A percentile compares a stretch with the other conserved stretches of the same genome.
Conservation (phyloP, 257 asterid species). For the Phtheirospermum japonicum region DNA sequence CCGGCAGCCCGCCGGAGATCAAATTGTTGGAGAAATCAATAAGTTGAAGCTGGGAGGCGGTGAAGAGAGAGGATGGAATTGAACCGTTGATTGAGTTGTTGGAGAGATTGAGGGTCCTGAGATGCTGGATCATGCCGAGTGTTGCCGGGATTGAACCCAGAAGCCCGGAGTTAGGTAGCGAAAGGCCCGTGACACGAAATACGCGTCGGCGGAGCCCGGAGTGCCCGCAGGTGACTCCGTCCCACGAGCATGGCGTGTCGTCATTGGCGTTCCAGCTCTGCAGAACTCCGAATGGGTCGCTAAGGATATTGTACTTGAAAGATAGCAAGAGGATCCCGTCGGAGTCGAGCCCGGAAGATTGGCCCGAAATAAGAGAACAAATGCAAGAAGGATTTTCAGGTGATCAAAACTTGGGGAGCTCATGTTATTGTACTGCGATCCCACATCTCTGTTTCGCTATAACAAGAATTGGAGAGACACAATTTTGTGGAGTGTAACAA, state of each 20-base stretch:
- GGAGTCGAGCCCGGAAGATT: conserved; percentile 47
- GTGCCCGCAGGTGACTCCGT: conserved; percentile 68
- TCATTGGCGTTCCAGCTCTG: conserved; percentile 51
- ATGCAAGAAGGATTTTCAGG: conserved; percentile 39
- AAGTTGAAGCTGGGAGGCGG: conserved; percentile 48
- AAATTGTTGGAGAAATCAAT: conserved; percentile 74
- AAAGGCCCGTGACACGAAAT: conserved; percentile 60
- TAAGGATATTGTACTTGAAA: conserved; percentile 51
- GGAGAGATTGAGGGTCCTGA: conserved; percentile 58
- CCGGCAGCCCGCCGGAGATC: conserved; percentile 73
- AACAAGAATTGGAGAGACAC: neutral
- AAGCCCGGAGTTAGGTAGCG: conserved; percentile 61
- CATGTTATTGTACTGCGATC: conserved; percentile 46
- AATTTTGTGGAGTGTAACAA: too few species aligned
- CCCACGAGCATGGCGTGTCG: conserved; percentile 81
- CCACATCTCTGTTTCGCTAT: conserved; percentile 40
- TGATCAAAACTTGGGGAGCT: conserved; percentile 35
- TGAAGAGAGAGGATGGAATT: conserved; percentile 60
- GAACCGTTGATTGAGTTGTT: conserved; percentile 83
- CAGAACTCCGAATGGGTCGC: conserved; percentile 61
- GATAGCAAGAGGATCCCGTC: conserved; percentile 77
- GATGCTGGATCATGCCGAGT: conserved; percentile 63
- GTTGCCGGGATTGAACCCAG: conserved; percentile 60
- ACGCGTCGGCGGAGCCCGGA: conserved; percentile 49
- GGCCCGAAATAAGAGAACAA: conserved; percentile 36